Conservation (phyloP, 352 stramenopile genomes). For the Globisporangium lucens region DNA sequence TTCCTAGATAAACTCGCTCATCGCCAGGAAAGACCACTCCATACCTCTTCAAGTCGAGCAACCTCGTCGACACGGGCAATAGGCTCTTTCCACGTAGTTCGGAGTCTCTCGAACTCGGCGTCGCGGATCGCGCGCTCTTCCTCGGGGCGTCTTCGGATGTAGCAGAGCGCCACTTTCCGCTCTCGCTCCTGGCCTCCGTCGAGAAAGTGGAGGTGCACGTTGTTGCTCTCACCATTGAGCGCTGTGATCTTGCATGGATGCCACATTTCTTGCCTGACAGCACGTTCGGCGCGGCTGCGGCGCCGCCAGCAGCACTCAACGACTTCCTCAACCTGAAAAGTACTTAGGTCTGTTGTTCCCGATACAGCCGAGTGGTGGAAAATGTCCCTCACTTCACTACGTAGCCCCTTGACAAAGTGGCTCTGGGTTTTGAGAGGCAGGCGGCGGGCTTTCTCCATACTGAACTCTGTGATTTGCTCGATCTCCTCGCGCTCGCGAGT, state of each 20-base stretch:
- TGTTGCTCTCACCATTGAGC: conserved; percentile 21
- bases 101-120: conserved; percentile 30
- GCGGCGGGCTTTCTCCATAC: conserved; percentile 34
- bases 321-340: conserved; percentile 31
- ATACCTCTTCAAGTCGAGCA: conserved; percentile 36
- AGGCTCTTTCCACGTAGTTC: conserved; percentile 31
- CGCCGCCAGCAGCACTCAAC: conserved; percentile 57
- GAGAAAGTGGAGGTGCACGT: conserved; percentile 41
- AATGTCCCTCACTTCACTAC: conserved; percentile 33
- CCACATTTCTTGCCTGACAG: conserved; percentile 25
- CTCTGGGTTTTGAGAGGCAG: conserved; percentile 40
- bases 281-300: conserved; percentile 20
- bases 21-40: neutral
- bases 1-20: no score
- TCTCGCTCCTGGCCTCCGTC: conserved; percentile 47
- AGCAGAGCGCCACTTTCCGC: conserved; percentile 34
- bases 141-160: conserved; percentile 30
- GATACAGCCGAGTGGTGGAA: conserved; percentile 23
- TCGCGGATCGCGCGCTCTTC: conserved; percentile 25
- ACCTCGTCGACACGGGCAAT: conserved; percentile 33
- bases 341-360: neutral
- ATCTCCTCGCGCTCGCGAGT: conserved; percentile 29
- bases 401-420: conserved; percentile 37
- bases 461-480: conserved; percentile 34
- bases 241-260: conserved; percentile 34